Evolutionary conservation across 768 basidiomycete species (phyloP), one percentile per base, ranked within the genome.

Genomic region (Mycena pura): DNA sequence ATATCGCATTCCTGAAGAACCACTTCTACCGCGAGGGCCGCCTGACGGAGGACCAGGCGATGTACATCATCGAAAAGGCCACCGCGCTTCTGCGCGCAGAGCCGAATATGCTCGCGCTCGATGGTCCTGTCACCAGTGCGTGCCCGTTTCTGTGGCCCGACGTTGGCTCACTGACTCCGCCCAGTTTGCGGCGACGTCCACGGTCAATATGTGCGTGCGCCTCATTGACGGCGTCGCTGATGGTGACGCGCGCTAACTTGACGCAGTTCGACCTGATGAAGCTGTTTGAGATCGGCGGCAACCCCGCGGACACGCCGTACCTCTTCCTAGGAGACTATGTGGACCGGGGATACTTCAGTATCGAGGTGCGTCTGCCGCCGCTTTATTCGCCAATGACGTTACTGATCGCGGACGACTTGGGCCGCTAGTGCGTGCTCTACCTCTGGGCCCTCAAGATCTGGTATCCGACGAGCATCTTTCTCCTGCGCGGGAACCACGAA

Each of bases 361-460:
- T 95, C 65, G 94, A 95, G 83, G 93, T 91, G 55, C 49, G 80
- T 38, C 41, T 48, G 50, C 49, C 40, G 50, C 29, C 28, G 43
- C 29, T 41, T 49, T 32, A 15, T 40, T n/a, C n/a, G n/a, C n/a
- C n/a, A n/a, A 9, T 28, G 47, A 36, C 57, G 22, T 43, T 54
- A 29, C 52, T 50, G 44, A 41, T 39, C 22, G 29, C 38, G 44
- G 28, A 7, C 58, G 15, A 40, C 45, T 47, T n/a, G n/a, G 22
- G 34, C 38, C 68, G 66, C 70, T 75, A 99, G 96, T 99, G 96
- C 73, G 96, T 99, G 19, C 81, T 99, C 36, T 99, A 99, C 77
- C 84, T 99, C 28, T 99, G 95, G 95, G 86, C 95, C 1, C 83
- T 99, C 74, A 99, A 99, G 82, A 98, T 99, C 74, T 97, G 95